Conservation (phyloP, 345 rosid genomes). For the Arabidopsis suecica region DNA sequence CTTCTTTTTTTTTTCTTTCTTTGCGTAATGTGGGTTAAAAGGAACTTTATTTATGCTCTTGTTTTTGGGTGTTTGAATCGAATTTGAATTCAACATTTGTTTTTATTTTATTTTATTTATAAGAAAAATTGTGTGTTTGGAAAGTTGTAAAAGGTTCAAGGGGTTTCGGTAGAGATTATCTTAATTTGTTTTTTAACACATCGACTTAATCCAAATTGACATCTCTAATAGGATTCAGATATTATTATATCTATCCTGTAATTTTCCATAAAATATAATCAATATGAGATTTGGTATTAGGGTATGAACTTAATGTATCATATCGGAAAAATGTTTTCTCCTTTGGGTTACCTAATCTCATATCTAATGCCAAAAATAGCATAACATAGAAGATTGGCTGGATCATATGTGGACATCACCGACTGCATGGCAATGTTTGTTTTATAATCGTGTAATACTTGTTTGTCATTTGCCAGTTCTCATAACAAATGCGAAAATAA, state of each 20-base stretch:
- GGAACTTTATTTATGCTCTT: neutral
- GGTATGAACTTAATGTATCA: neutral
- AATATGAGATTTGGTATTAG: neutral
- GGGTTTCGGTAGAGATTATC: neutral
- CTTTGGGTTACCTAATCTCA: neutral
- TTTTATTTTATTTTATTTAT: neutral
- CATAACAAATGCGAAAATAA: neutral
- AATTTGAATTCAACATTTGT: conserved; percentile 10
- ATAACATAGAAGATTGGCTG: neutral
- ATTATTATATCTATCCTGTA: neutral
- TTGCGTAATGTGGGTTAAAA: conserved; percentile 16
- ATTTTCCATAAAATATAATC: neutral
- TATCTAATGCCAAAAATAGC: neutral
- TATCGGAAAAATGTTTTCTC: neutral
- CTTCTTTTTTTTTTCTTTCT: conserved; percentile 13
- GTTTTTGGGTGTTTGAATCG: conserved; percentile 18
- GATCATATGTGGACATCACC: too few relatives aligned
- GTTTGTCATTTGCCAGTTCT: neutral
- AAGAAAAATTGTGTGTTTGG: neutral
- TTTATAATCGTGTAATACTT: neutral
- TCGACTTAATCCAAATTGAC: neutral
- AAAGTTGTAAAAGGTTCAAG: neutral
- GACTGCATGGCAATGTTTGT: conserved; percentile 4
- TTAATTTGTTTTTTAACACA: neutral
- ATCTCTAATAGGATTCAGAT: neutral